Evolutionary conservation across 768 basidiomycete genomes (phyloP), one percentile per base, ranked within the genome.

Genomic region (Podaxis sp.): DNA sequence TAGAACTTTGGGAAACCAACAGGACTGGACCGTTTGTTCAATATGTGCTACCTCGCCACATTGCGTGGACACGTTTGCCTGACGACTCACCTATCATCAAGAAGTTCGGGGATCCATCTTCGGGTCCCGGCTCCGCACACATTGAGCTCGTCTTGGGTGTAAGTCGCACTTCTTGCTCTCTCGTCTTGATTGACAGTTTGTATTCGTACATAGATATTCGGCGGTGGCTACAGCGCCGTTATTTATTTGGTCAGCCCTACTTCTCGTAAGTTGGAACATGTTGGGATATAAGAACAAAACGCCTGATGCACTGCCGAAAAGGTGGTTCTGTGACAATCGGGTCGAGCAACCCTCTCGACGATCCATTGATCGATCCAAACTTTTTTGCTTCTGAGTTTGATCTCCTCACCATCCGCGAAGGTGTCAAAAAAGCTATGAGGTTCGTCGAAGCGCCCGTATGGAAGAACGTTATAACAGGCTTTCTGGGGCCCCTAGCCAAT

Each of bases 191-290:
- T 21, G 5, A 32, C 32, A 23, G 7, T 23, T 25, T 2, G 27
- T 11, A 32, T 18, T 21, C 13, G 28, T 2, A 61, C 63, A 27
- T 55, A 67, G 27, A 37, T 62, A 23, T 62, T 52, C 6, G 67
- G 67, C 36, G 64, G 67, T 38, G 68, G 66, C 53, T 52, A 71
- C 16, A 62, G 62, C 21, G 56, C 67, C 46, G 40, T 61, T 0
- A 57, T 69, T 1, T 57, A 54, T 28, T 61, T 74, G 6, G 65
- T 71, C 7, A 67, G 70, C 6, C 72, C 75, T 10, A 52, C 63
- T 28, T 70, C 73, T 14, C 70, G 73, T 71, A 1, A 32, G 59
- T 60, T 5, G 5, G 2, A 10, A 27, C 18, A 23, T 13, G 5
- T 14, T 21, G 2, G 23, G 48, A 4, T 66, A 42, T 0, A 35